Percentiles rank a stretch among this genome's conserved stretches.
Evolutionary conservation across 2,329 filamentous ascomycete species (phyloP).

Genomic region (Mycogone perniciosa): DNA sequence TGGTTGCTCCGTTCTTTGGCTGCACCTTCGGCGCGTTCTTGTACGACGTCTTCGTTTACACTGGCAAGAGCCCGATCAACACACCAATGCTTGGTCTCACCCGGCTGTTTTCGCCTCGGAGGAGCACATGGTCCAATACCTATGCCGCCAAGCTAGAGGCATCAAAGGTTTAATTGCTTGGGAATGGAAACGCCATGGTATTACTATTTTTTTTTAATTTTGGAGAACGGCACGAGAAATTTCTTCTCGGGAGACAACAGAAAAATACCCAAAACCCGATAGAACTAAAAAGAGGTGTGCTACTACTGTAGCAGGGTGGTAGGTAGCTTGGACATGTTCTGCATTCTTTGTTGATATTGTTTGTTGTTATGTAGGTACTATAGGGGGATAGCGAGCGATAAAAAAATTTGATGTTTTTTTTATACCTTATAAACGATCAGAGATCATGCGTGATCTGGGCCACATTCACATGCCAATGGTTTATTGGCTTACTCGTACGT

Average conservation of each 20-base stretch:
- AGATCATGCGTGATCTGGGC: too few species aligned
- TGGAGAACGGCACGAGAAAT: constrained; percentile 8
- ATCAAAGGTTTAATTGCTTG: constrained; percentile 15
- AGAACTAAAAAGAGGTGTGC: not conserved
- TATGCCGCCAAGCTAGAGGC: constrained; percentile 15
- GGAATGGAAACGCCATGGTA: not conserved
- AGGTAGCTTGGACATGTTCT: not conserved
- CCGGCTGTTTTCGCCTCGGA: constrained; percentile 35
- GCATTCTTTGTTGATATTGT: too few species aligned
- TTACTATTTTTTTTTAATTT: not conserved
- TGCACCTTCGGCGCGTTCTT: constrained; percentile 57
- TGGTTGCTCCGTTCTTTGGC: constrained; percentile 64
- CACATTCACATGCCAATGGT: too few species aligned
- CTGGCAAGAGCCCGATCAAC: constrained; percentile 64
- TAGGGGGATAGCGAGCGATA: too few species aligned
- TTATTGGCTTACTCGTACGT: too few species aligned
- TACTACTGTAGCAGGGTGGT: not conserved
- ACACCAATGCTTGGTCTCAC: constrained; percentile 59
- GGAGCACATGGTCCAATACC: constrained; percentile 33
- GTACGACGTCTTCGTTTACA: constrained; percentile 64
- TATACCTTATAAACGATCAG: too few species aligned
- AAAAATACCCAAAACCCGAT: not conserved
- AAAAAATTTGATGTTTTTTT: too few species aligned
- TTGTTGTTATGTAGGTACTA: too few species aligned
- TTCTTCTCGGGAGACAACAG: constrained; percentile 5